Conservation (phyloP, 805 yeast species). For the Wickerhamiella hasegawae region DNA sequence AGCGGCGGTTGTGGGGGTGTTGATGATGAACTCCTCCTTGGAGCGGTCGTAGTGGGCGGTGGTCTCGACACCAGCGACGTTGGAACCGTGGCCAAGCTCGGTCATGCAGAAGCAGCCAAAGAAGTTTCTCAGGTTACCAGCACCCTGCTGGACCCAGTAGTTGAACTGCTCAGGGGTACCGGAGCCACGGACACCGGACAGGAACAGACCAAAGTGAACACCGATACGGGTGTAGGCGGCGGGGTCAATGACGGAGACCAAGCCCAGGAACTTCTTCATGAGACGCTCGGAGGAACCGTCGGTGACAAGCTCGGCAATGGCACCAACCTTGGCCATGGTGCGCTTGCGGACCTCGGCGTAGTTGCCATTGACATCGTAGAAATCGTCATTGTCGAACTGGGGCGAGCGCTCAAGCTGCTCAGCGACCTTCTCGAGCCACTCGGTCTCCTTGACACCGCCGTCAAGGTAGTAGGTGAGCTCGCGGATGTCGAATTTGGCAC, state of each 20-base stretch:
- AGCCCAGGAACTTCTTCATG: slow-evolving; percentile 14
- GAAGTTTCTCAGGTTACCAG: slow-evolving; percentile 21
- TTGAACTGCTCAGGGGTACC: slow-evolving; percentile 74
- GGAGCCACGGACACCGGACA: slow-evolving; percentile 67
- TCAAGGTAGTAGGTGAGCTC: slow-evolving; percentile 28
- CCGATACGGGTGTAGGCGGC: slow-evolving; percentile 70
- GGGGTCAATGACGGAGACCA: slow-evolving; percentile 39
- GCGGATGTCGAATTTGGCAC: slow-evolving; percentile 22
- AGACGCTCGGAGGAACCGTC: slow-evolving; percentile 17
- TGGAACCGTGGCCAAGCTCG: slow-evolving; percentile 84
- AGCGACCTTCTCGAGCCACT: slow-evolving; percentile 22
- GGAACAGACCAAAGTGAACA: slow-evolving; percentile 74
- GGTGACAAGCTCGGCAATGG: slow-evolving; percentile 15
- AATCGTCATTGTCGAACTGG: slow-evolving; percentile 26
- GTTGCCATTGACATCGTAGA: slow-evolving; percentile 31
- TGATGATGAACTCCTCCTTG: slow-evolving; percentile 52
- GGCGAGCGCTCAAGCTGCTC: slow-evolving; percentile 39
- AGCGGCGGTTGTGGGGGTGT: slow-evolving; percentile 84
- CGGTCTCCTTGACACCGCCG: slow-evolving; percentile 26
- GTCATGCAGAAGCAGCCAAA: slow-evolving; percentile 92
- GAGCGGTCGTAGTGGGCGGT: slow-evolving; percentile 61
- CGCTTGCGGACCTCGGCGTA: slow-evolving; percentile 23
- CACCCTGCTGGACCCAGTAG: slow-evolving; percentile 62
- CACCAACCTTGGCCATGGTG: slow-evolving; percentile 18
- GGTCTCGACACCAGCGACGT: slow-evolving; percentile 88